Evolutionary conservation across 1,284 basidiomycete genomes (phyloP).

Genomic region (Microbotryomycetes sp.): DNA sequence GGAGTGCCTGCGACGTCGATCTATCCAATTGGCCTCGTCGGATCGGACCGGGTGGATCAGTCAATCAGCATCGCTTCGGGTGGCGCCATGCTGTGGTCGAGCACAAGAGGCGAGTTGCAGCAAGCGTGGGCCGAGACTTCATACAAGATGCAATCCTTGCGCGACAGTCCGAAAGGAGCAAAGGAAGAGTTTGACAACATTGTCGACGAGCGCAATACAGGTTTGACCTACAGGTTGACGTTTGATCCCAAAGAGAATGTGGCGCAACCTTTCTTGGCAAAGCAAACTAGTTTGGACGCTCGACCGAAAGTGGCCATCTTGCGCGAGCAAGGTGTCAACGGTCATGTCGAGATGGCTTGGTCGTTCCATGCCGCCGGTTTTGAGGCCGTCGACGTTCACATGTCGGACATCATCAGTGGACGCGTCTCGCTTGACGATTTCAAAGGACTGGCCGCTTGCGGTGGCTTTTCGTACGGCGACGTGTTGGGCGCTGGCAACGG

Average conservation of each 20-base stretch:
- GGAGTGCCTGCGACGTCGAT: slow-evolving; percentile 69
- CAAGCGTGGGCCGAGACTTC: slow-evolving; percentile 89
- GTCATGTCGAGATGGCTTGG: slow-evolving; percentile 98
- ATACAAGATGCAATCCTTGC: slow-evolving; percentile 78
- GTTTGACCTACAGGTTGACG: slow-evolving; percentile 70
- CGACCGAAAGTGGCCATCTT: slow-evolving; percentile 90
- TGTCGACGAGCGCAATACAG: slow-evolving; percentile 53
- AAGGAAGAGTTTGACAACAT: slow-evolving; percentile 79
- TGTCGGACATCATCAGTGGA: slow-evolving; percentile 88
- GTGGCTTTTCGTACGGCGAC: slow-evolving; percentile 98
- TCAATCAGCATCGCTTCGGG: slow-evolving; percentile 55
- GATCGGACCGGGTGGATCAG: slow-evolving; percentile 51
- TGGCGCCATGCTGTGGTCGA: slow-evolving; percentile 55
- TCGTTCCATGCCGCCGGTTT: slow-evolving; percentile 90
- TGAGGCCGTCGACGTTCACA: slow-evolving; percentile 90
- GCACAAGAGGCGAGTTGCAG: slow-evolving; percentile 67
- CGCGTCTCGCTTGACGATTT: slow-evolving; percentile 59
- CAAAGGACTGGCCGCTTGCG: slow-evolving; percentile 86
- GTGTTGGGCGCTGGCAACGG: slow-evolving; percentile 96
- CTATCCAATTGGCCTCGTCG: slow-evolving; percentile 66
- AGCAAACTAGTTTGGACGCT: slow-evolving; percentile 39
- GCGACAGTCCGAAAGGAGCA: slow-evolving; percentile 74
- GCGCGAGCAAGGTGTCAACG: slow-evolving; percentile 97
- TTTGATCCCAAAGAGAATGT: slow-evolving; percentile 48
- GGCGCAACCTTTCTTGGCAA: slow-evolving; percentile 33